These are phyloP conservation scores for Sambucus nigra DNA, from an alignment of 129 eudicot species.

Conservation along the genomic window DNA sequence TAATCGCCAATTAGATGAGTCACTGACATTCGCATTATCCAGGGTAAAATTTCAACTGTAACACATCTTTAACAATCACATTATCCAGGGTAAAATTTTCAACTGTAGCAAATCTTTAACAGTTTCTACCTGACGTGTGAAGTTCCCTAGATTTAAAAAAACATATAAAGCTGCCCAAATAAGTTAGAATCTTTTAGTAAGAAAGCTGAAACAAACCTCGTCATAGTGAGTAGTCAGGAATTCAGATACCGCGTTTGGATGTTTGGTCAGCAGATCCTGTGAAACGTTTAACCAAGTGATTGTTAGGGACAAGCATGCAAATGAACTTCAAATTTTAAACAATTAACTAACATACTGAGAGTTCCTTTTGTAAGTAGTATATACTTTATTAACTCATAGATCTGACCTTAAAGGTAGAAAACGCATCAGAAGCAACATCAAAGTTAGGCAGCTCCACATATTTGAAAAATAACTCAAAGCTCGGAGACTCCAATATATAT, in stretches of 20 bases:
- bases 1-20: not conserved
- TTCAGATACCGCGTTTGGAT: constrained; percentile 64
- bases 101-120: too few relatives aligned
- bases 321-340: not conserved
- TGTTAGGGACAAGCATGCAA: constrained; percentile 17
- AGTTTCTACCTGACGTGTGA: too few relatives aligned
- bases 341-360: not conserved
- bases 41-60: not conserved
- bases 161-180: not conserved
- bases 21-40: too few relatives aligned
- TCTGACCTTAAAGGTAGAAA: constrained; percentile 91
- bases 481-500: constrained; percentile 85
- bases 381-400: constrained; percentile 7
- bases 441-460: constrained; percentile 89
- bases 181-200: not conserved
- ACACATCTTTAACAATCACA: too few relatives aligned
- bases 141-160: too few relatives aligned
- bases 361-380: not conserved
- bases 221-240: constrained; percentile 62
- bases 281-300: constrained; percentile 3
- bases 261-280: constrained; percentile 93
- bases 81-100: not conserved
- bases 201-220: constrained; percentile 47
- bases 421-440: constrained; percentile 96
- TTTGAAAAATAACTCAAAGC: constrained; percentile 89